A percentile compares a stretch with the other conserved stretches of the same genome.
These are phyloP conservation scores for Ceratocystis diversiconidia DNA, from an alignment of 2,329 filamentous ascomycete genomes.

Conservation along the genomic window DNA sequence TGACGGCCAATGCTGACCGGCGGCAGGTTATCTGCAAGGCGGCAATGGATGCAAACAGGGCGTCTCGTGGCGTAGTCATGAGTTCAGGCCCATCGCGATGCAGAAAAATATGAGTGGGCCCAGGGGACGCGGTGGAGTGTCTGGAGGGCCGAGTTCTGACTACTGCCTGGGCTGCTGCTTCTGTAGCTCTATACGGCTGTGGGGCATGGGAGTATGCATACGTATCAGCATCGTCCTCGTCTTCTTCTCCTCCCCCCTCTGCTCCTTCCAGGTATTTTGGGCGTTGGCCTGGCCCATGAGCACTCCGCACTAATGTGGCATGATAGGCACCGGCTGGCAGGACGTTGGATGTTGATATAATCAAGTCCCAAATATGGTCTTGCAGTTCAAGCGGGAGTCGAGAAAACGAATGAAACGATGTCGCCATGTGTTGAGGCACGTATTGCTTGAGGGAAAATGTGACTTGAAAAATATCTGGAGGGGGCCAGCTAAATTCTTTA, in stretches of 20 bases:
- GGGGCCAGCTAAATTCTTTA: background rate
- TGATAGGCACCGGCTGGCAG: constrained; percentile 12
- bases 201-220: background rate
- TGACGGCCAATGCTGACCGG: background rate
- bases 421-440: constrained; percentile 4
- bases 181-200: background rate
- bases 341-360: background rate
- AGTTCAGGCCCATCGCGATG: constrained; percentile 13
- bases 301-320: constrained; percentile 11
- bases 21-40: constrained; percentile 7
- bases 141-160: background rate
- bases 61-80: constrained; percentile 8
- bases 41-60: background rate
- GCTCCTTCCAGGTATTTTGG: background rate
- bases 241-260: background rate
- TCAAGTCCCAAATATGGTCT: constrained; percentile 13
- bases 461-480: background rate
- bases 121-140: background rate
- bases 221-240: background rate
- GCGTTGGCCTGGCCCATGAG: background rate
- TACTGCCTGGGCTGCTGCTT: background rate
- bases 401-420: constrained; percentile 11
- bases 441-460: constrained; percentile 1
- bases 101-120: constrained; percentile 8
- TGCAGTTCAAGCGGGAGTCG: constrained; percentile 14